A percentile compares a stretch with the other conserved stretches of the same genome.
phyloP scores from a whole-genome alignment of 306 rosid genomes.

The Styphnolobium japonicum region DNA sequence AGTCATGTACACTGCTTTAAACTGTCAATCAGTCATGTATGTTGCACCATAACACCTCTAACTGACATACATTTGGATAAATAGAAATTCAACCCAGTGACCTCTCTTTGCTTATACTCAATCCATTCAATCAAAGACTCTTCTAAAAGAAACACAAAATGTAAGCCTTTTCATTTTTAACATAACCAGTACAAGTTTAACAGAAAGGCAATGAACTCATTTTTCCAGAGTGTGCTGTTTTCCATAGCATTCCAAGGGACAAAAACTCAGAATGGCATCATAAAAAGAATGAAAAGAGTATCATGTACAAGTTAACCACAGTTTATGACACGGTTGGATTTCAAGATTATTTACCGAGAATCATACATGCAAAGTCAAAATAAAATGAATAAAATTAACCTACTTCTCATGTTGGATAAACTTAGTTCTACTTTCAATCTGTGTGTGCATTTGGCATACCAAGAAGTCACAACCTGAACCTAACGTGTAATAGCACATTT shows the following conservation, averaged over 20 bases:
- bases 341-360: neutral
- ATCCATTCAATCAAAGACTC: neutral
- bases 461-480: neutral
- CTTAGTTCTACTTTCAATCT: neutral
- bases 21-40: neutral
- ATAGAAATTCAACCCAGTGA: neutral
- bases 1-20: neutral
- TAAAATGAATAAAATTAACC: neutral
- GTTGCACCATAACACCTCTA: neutral
- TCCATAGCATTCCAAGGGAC: neutral
- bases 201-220: neutral
- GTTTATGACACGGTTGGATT: neutral
- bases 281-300: neutral
- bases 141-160: neutral
- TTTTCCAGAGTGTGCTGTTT: neutral
- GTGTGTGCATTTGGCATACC: neutral
- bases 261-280: neutral
- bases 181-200: neutral
- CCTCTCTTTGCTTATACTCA: neutral
- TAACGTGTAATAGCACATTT: slow-evolving; percentile 3
- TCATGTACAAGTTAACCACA: slow-evolving; percentile 5
- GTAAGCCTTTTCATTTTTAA: neutral
- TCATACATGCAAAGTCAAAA: neutral
- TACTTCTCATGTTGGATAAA: neutral
- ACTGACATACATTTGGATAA: neutral